phyloP scores from a whole-genome alignment of 2,329 filamentous ascomycete species.

The Fusarium sulawesiense region DNA sequence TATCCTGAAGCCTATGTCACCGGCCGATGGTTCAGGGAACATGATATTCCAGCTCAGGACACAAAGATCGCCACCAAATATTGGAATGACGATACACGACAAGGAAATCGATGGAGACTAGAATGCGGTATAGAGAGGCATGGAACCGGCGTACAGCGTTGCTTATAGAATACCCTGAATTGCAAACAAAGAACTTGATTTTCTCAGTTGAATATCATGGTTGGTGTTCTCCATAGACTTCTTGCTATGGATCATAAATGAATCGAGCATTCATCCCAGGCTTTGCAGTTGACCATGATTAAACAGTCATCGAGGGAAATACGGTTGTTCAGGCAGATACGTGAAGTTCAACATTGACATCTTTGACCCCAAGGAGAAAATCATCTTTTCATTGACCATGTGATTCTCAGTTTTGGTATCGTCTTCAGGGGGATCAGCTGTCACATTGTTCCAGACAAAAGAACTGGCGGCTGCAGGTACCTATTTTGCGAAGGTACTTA shows the following conservation, averaged over 20 bases:
- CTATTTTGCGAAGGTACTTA: not conserved
- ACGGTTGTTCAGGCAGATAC: not conserved
- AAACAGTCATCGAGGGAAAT: accelerated
- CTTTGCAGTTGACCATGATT: not conserved
- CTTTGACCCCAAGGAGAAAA: too few species aligned
- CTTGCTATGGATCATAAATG: not conserved
- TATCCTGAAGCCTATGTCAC: not conserved
- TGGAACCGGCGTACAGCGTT: not conserved
- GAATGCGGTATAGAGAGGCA: not conserved
- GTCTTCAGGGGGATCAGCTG: not conserved
- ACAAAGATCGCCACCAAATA: not conserved
- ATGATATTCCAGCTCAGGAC: not conserved
- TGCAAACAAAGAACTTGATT: not conserved
- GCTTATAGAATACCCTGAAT: conserved; percentile 12
- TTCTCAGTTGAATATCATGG: not conserved
- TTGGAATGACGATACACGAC: not conserved
- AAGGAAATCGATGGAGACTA: not conserved
- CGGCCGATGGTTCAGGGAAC: not conserved
- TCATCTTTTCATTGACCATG: not conserved
- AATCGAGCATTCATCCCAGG: not conserved
- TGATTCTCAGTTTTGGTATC: not conserved
- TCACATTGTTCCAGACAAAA: conserved; percentile 7
- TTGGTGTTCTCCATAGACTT: not conserved
- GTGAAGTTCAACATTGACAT: too few species aligned
- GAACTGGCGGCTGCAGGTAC: not conserved